Conservation (phyloP, 768 basidiomycete species). For the Lepiota subincarnata region DNA sequence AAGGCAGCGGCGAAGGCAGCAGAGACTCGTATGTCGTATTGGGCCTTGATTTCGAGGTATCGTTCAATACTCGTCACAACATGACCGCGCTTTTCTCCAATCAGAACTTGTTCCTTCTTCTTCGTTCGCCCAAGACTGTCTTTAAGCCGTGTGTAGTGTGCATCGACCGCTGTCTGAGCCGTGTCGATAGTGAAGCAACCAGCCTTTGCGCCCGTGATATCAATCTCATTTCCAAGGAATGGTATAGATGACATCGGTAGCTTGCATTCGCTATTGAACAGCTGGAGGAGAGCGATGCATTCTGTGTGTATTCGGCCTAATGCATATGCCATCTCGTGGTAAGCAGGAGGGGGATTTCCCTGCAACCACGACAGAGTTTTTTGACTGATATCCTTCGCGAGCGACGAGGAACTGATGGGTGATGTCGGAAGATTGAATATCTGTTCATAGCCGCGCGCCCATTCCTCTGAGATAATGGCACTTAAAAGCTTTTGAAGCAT, state of each 20-base stretch:
- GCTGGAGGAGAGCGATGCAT: conserved; percentile 73
- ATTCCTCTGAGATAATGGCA: conserved; percentile 88
- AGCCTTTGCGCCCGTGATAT: conserved; percentile 59
- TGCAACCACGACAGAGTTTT: conserved; percentile 74
- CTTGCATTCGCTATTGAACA: conserved; percentile 86
- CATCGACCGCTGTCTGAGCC: conserved; percentile 65
- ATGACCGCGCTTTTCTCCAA: conserved; percentile 72
- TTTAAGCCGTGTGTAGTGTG: conserved; percentile 71
- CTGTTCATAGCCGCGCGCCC: conserved; percentile 63
- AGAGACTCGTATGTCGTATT: conserved; percentile 82
- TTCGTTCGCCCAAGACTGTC: conserved; percentile 70
- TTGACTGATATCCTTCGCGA: conserved; percentile 65
- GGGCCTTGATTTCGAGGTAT: conserved; percentile 77
- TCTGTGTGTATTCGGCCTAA: conserved; percentile 79
- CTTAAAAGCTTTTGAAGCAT: conserved; percentile 88
- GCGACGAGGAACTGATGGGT: conserved; percentile 52
- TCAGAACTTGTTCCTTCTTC: conserved; percentile 68
- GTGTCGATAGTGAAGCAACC: conserved; percentile 77
- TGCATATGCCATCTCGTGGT: conserved; percentile 86
- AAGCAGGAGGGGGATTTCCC: conserved; percentile 67
- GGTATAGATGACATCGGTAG: conserved; percentile 78
- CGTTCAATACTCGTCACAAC: conserved; percentile 70
- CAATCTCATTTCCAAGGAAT: conserved; percentile 69
- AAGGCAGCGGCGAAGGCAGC: conserved; percentile 91
- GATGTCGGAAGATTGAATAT: conserved; percentile 18